Evolutionary conservation across 352 stramenopile genomes (phyloP).

Genomic region (Phytopythium kandeliae): DNA sequence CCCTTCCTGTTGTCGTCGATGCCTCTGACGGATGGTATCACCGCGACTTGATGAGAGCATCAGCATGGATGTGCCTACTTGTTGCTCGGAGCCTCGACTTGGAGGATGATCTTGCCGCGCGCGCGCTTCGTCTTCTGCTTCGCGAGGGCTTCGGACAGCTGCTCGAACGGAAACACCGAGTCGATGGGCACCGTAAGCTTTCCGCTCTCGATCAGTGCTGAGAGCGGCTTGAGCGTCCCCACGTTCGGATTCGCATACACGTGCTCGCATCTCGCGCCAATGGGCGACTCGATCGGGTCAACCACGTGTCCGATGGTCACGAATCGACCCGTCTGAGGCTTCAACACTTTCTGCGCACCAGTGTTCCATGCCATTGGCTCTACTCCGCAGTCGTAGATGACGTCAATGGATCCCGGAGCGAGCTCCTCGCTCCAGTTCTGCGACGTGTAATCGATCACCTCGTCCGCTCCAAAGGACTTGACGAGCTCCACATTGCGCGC

Average conservation of each 20-base stretch:
- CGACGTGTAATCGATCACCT: constrained; percentile 37
- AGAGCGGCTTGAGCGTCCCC: constrained; percentile 8
- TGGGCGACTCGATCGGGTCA: constrained; percentile 19
- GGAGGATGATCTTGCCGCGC: background rate
- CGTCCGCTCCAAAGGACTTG: constrained; percentile 29
- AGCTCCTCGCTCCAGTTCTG: constrained; percentile 31
- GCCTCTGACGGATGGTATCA: no score
- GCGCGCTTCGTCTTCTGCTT: background rate
- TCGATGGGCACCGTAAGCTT: background rate
- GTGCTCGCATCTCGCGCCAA: constrained; percentile 9
- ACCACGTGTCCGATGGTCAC: constrained; percentile 17
- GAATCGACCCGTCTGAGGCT: constrained; percentile 18
- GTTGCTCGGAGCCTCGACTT: background rate
- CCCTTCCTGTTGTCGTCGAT: no score
- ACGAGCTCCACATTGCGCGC: constrained; percentile 27
- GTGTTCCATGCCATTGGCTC: constrained; percentile 15
- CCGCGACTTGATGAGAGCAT: no score
- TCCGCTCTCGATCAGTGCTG: background rate
- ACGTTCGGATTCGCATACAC: background rate
- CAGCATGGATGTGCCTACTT: no score
- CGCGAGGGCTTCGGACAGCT: background rate
- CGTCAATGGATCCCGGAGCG: constrained; percentile 18
- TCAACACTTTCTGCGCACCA: constrained; percentile 19
- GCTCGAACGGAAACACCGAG: constrained; percentile 1
- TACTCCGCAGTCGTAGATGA: constrained; percentile 24